A percentile compares a stretch with the other conserved stretches of the same genome.
Evolutionary conservation across 1,139 yeast genomes (phyloP).

Genomic region (Sporopachydermia cereana): DNA sequence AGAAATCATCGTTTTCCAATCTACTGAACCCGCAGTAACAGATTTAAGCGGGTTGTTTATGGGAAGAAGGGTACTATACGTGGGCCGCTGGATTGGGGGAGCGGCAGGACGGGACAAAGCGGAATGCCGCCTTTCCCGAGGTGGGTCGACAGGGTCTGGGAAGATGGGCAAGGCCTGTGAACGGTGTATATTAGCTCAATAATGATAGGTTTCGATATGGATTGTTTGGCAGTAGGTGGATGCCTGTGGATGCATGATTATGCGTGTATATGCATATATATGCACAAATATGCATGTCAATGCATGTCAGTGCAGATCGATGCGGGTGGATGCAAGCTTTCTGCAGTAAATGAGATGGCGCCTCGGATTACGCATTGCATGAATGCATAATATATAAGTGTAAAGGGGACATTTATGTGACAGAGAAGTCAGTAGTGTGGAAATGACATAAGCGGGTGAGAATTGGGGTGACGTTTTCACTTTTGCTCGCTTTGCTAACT

Average conservation of each 20-base stretch:
- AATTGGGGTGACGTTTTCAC: no score
- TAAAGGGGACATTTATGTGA: no score
- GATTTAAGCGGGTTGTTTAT: background rate
- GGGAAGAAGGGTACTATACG: background rate
- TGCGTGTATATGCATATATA: background rate
- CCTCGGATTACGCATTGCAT: background rate
- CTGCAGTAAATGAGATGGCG: background rate
- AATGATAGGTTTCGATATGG: background rate
- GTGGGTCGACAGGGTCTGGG: background rate
- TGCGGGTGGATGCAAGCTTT: background rate
- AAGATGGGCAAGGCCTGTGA: background rate
- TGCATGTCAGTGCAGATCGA: background rate
- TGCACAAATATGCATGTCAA: no score
- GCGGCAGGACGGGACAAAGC: background rate
- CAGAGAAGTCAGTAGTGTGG: no score
- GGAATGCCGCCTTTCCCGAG: background rate
- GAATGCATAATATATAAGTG: no score
- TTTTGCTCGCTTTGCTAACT: no score
- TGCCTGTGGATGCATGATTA: background rate
- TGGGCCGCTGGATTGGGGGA: no score
- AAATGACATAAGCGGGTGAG: background rate
- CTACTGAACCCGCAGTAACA: background rate
- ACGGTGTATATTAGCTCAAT: background rate
- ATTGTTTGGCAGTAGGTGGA: background rate
- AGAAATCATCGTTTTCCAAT: slow-evolving; percentile 3